Percentiles rank a stretch among this genome's conserved stretches.
These are phyloP conservation scores for Cyberlindnera amylophila DNA, from an alignment of 805 yeast genomes.

Conservation along the genomic window DNA sequence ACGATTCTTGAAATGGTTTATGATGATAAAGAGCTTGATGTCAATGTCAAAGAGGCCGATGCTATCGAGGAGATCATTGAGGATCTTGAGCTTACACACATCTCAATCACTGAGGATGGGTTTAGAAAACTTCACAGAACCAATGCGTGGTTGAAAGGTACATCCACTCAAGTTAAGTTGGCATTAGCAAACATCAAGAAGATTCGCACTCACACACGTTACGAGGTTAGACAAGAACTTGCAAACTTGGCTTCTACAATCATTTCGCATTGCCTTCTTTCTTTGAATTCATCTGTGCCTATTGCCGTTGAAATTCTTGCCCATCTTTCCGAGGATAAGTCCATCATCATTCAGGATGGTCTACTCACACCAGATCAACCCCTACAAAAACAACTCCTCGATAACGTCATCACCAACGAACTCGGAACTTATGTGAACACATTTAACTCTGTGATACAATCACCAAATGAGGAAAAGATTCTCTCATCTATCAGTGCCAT, in stretches of 20 bases:
- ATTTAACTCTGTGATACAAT: constrained; percentile 21
- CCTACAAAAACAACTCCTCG: constrained; percentile 9
- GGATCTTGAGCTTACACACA: constrained; percentile 16
- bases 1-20: constrained; percentile 35
- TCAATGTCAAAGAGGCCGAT: constrained; percentile 22
- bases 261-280: constrained; percentile 30
- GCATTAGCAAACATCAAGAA: constrained; percentile 34
- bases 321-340: constrained; percentile 19
- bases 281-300: constrained; percentile 36
- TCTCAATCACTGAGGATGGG: constrained; percentile 18
- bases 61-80: constrained; percentile 16
- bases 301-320: constrained; percentile 34
- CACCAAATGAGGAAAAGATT: constrained; percentile 25
- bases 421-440: constrained; percentile 17
- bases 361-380: constrained; percentile 12
- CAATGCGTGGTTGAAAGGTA: constrained; percentile 51
- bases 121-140: constrained; percentile 38
- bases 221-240: constrained; percentile 33
- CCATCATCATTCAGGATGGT: constrained; percentile 10
- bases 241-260: constrained; percentile 30
- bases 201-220: constrained; percentile 27
- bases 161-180: constrained; percentile 44
- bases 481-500: constrained; percentile 20
- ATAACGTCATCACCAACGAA: constrained; percentile 17
- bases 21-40: constrained; percentile 37